A percentile compares a stretch with the other conserved stretches of the same genome.
Evolutionary conservation across 1,139 yeast genomes (phyloP).

Genomic region (Kurtzmaniella quercitrusa): DNA sequence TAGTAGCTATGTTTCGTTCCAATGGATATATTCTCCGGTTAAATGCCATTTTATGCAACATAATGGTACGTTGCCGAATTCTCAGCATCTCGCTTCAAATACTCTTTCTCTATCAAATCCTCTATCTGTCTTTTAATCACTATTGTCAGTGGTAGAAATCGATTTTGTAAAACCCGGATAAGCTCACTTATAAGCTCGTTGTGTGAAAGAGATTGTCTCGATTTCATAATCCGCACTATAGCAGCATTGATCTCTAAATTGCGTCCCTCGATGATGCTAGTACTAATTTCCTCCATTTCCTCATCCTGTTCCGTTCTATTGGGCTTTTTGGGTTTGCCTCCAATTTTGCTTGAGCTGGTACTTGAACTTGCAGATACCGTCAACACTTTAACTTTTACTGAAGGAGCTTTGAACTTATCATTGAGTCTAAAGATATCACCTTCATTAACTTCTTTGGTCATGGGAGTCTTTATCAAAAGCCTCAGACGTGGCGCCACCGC

Average conservation of each 20-base stretch:
- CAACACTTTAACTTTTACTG: constrained; percentile 70
- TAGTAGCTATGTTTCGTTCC: too few relatives aligned
- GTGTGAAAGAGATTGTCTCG: constrained; percentile 59
- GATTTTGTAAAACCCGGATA: constrained; percentile 52
- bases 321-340: constrained; percentile 29
- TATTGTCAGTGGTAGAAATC: constrained; percentile 68
- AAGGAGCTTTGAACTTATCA: constrained; percentile 65
- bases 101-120: constrained; percentile 77
- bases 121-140: constrained; percentile 79
- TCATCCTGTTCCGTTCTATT: constrained; percentile 36
- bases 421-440: constrained; percentile 69
- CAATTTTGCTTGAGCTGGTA: constrained; percentile 8
- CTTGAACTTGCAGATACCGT: constrained; percentile 48
- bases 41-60: constrained; percentile 40
- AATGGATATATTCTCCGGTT: too few relatives aligned
- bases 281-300: constrained; percentile 34
- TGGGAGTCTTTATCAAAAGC: constrained; percentile 66
- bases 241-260: constrained; percentile 80
- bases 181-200: constrained; percentile 66
- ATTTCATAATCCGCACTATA: constrained; percentile 82
- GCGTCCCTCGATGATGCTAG: constrained; percentile 38
- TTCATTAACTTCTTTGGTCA: constrained; percentile 65
- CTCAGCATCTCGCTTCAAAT: constrained; percentile 66
- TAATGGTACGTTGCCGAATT: constrained; percentile 66
- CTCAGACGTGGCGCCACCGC: constrained; percentile 83